A percentile compares a stretch with the other conserved stretches of the same genome.
phyloP scores from a whole-genome alignment of 805 yeast species.

The Tetrapisispora iriomotensis region DNA sequence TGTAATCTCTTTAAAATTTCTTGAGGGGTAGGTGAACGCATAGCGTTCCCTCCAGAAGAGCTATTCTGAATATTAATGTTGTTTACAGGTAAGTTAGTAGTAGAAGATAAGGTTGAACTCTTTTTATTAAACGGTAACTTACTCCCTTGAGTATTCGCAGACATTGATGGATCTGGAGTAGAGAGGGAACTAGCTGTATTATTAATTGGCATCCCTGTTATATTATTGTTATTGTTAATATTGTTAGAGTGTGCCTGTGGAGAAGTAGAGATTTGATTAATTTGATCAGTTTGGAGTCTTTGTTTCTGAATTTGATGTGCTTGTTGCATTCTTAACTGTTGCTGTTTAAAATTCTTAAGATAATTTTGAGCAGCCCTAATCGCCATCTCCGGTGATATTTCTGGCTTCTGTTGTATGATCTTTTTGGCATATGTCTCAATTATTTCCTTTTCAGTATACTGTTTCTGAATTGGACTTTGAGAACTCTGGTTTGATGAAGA shows the following conservation, averaged over 20 bases:
- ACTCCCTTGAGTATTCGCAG: no score
- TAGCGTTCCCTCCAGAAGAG: slow-evolving; percentile 6
- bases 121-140: no score
- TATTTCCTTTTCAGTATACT: slow-evolving; percentile 22
- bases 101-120: no score
- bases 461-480: slow-evolving; percentile 12
- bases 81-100: no score
- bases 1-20: slow-evolving; percentile 29
- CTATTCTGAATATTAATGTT: not conserved
- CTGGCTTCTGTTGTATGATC: slow-evolving; percentile 25
- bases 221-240: slow-evolving; percentile 6
- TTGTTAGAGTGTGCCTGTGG: slow-evolving; percentile 23
- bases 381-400: slow-evolving; percentile 24
- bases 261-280: slow-evolving; percentile 5
- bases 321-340: slow-evolving; percentile 18
- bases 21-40: slow-evolving; percentile 26
- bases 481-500: not conserved
- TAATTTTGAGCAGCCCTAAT: slow-evolving; percentile 28
- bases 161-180: no score
- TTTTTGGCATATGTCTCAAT: slow-evolving; percentile 26
- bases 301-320: slow-evolving; percentile 21
- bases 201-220: no score
- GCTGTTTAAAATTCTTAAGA: slow-evolving; percentile 16
- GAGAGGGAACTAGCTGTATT: no score
- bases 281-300: slow-evolving; percentile 12